A percentile compares a stretch with the other conserved stretches of the same genome.
Conservation (phyloP, 768 basidiomycete genomes). For the Boletus barrowsii region DNA sequence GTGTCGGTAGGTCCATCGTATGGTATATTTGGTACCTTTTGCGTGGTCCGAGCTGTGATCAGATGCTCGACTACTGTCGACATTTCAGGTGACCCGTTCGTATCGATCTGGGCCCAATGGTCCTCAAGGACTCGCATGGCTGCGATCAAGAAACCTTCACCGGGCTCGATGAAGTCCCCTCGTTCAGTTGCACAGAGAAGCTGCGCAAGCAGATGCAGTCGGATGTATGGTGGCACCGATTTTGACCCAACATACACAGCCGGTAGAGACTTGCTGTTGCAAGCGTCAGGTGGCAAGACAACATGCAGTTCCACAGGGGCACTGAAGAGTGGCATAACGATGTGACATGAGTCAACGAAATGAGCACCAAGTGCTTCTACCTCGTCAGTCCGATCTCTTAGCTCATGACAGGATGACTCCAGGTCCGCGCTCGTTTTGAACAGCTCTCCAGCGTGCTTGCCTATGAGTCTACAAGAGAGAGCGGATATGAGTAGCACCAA, state of each 20-base stretch:
- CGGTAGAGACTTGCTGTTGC: slow-evolving; percentile 47
- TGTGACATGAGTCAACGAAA: slow-evolving; percentile 42
- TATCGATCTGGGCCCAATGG: slow-evolving; percentile 63
- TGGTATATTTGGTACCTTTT: slow-evolving; percentile 15
- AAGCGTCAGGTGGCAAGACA: slow-evolving; percentile 42
- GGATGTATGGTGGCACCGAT: slow-evolving; percentile 73
- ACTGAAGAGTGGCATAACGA: slow-evolving; percentile 62
- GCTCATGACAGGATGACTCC: slow-evolving; percentile 6
- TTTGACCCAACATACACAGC: slow-evolving; percentile 75
- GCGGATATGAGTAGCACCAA: slow-evolving; percentile 54
- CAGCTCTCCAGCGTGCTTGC: slow-evolving; percentile 32
- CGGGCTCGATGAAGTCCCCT: slow-evolving; percentile 56
- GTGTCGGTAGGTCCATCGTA: not conserved
- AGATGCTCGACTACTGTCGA: slow-evolving; percentile 52
- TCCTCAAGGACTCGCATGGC: slow-evolving; percentile 68
- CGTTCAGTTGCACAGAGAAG: slow-evolving; percentile 56
- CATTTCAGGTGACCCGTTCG: slow-evolving; percentile 73
- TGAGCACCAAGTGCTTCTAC: slow-evolving; percentile 55
- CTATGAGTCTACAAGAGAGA: slow-evolving; percentile 55
- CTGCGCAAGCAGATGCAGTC: slow-evolving; percentile 72
- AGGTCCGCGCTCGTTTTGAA: slow-evolving; percentile 36
- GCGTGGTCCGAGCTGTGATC: slow-evolving; percentile 10
- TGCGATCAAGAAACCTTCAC: slow-evolving; percentile 71
- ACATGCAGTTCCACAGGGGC: slow-evolving; percentile 68
- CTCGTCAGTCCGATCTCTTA: slow-evolving; percentile 36